Conservation (phyloP, 768 basidiomycete species). For the Clitopilus passeckerianus region DNA sequence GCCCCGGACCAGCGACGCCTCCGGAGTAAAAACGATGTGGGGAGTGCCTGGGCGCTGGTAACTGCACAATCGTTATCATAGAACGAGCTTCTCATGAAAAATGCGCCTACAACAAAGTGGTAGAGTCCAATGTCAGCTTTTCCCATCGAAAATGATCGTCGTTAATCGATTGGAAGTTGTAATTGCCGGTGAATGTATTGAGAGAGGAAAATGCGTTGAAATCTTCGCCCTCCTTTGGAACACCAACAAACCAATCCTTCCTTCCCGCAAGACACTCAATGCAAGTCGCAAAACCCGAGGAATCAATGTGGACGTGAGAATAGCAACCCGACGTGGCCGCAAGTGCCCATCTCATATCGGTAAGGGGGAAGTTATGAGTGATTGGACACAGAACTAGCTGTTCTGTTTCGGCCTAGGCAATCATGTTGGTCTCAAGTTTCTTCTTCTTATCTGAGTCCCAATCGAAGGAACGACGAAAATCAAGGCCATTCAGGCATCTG, state of each 20-base stretch:
- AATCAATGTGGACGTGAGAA: background rate
- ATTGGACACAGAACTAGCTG: background rate
- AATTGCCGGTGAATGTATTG: background rate
- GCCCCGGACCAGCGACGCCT: background rate
- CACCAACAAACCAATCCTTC: background rate
- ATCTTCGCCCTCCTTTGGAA: background rate
- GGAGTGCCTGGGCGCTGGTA: background rate
- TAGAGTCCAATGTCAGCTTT: background rate
- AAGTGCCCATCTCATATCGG: background rate
- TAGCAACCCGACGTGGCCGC: background rate
- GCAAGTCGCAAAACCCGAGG: background rate
- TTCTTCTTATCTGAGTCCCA: background rate
- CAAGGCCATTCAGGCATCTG: background rate
- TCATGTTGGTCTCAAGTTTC: background rate
- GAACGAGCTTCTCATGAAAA: no score
- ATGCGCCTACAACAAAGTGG: background rate
- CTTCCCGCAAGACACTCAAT: background rate
- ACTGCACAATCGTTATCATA: no score
- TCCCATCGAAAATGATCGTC: background rate
- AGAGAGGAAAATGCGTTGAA: background rate
- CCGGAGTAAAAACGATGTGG: background rate
- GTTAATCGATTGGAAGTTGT: background rate
- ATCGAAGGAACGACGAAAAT: background rate
- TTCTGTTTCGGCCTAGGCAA: background rate
- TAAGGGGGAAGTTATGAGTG: background rate